Percentiles rank a stretch among this genome's conserved stretches.
phyloP scores from a whole-genome alignment of 805 yeast species.

The Monosporozyma servazzii region DNA sequence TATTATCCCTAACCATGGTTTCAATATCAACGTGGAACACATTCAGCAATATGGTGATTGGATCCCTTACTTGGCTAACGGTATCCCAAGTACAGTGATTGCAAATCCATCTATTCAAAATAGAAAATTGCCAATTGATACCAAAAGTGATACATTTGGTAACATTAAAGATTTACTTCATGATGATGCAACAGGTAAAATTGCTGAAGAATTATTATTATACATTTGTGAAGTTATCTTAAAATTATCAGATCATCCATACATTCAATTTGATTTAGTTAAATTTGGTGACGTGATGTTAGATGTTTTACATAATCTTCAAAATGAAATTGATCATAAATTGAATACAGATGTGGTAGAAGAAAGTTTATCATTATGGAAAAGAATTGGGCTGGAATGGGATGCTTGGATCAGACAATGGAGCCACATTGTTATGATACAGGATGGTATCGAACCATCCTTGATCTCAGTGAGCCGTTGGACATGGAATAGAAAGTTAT shows the following conservation, averaged over 20 bases:
- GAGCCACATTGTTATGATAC: slow-evolving; percentile 41
- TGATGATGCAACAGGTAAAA: slow-evolving; percentile 41
- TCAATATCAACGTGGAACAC: slow-evolving; percentile 17
- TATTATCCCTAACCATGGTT: slow-evolving; percentile 12
- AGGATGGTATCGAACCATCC: slow-evolving; percentile 63
- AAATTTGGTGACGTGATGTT: slow-evolving; percentile 38
- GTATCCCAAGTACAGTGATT: slow-evolving; percentile 37
- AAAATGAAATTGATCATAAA: slow-evolving; percentile 13
- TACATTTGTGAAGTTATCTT: slow-evolving; percentile 45
- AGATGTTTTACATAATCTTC: slow-evolving; percentile 38
- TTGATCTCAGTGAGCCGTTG: slow-evolving; percentile 61
- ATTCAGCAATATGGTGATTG: slow-evolving; percentile 43
- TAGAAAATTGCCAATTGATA: slow-evolving; percentile 46
- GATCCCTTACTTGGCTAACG: slow-evolving; percentile 54
- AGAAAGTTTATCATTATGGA: slow-evolving; percentile 32
- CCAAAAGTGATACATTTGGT: slow-evolving; percentile 59
- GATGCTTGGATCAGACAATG: slow-evolving; percentile 54
- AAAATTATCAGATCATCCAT: slow-evolving; percentile 64
- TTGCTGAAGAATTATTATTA: slow-evolving; percentile 48
- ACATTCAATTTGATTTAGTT: slow-evolving; percentile 58
- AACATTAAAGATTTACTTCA: slow-evolving; percentile 35
- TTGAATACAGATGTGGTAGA: slow-evolving; percentile 26
- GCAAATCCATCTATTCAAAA: slow-evolving; percentile 15
- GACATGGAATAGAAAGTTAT: slow-evolving; percentile 69
- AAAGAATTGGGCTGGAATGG: slow-evolving; percentile 38